These are phyloP conservation scores for Irpex rosettiformis DNA, from an alignment of 1,284 basidiomycete genomes.

Conservation along the genomic window DNA sequence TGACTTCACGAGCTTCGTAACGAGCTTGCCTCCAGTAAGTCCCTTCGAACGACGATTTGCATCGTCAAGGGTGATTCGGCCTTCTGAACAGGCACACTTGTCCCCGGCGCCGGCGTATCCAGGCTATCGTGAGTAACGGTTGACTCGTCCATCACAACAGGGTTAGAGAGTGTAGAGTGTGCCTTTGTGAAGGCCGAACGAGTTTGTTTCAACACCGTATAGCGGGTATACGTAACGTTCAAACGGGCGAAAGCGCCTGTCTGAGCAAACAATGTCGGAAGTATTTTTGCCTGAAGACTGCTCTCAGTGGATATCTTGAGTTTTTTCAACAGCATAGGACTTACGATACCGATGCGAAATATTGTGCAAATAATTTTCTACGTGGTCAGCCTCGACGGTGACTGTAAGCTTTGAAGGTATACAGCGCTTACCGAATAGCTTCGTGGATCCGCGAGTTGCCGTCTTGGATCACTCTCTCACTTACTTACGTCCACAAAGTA, in stretches of 20 bases:
- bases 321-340: background rate
- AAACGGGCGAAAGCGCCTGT: background rate
- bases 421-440: too few species aligned
- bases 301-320: background rate
- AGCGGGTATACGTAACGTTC: background rate
- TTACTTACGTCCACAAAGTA: too few species aligned
- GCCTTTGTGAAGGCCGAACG: background rate
- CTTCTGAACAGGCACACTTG: background rate
- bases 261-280: background rate
- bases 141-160: background rate
- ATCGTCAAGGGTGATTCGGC: conserved; percentile 32
- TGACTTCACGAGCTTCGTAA: conserved; percentile 2
- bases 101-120: background rate
- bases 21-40: conserved; percentile 36
- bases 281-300: background rate
- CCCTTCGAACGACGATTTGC: conserved; percentile 44
- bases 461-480: too few species aligned
- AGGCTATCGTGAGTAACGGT: background rate
- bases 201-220: background rate
- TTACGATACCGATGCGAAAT: too few species aligned
- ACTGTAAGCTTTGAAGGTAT: too few species aligned
- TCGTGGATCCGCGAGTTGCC: too few species aligned
- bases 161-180: background rate
- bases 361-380: too few species aligned
- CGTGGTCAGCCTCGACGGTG: too few species aligned